Evolutionary conservation across 768 basidiomycete species (phyloP), one percentile per base, ranked within the genome.

Genomic region (Tylopilus felleus): DNA sequence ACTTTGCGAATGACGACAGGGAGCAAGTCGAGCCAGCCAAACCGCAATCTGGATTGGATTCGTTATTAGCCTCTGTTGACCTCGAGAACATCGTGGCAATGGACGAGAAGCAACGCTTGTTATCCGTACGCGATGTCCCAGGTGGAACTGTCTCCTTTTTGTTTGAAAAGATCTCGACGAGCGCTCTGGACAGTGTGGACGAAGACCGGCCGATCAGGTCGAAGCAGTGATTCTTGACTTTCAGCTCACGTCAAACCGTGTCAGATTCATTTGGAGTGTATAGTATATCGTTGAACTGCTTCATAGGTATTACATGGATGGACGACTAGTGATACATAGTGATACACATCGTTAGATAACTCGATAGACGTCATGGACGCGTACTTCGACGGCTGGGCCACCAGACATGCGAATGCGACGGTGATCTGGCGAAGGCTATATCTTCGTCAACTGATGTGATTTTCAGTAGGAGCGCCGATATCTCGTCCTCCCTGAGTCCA

Each of bases 141-240:
- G 86, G 85, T 3, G 90, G 90, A 0, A 83, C 85, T 2, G 69
- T 92, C 17, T 86, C 87, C 8, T 91, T 88, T 64, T 61, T 93
- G 13, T 93, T 93, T 59, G 86, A 90, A 65, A 85, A 77, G 61
- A 77, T 71, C 33, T 75, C 79, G 22, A 58, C 54, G 9, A 57
- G 50, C 5, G 58, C 28, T 25, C 29, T 61, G 31, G 52, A 53
- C 48, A 31, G 51, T 46, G 47, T 22, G 19, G 55, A 29, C 4
- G 44, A 56, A 28, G 33, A 25, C 41, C 36, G 36, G 51, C 27
- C 19, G 45, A 29, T n/a, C 23, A 23, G 19, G 14, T 33, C 58
- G 47, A 65, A 14, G 23, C 5, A 2, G 17, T n/a, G 25, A 22
- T 38, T 23, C 49, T 33, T 43, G 23, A 28, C 43, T 47, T 51